Base-by-base conservation (phyloP, 176 grass and related monocot genomes). In the Aegilops bicornis region DNA sequence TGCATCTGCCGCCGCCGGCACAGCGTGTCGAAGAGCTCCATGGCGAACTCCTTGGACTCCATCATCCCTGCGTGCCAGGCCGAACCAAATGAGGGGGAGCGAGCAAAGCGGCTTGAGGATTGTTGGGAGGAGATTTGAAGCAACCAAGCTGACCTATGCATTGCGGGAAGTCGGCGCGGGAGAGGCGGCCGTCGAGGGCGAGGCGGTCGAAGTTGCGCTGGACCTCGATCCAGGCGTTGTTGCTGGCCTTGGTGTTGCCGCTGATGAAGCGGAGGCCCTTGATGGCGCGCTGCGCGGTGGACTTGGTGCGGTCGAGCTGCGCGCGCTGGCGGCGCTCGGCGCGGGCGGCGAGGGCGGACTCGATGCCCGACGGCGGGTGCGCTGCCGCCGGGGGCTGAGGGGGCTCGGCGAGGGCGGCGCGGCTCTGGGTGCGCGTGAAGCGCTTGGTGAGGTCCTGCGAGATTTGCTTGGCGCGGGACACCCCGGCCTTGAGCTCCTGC, bases 1-100 rank as follows among this genome's bases (percentile, higher is more conserved):
- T 79, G 87, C 89, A 92, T 89, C 87, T 31, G 85, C 59, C 91
- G 91, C 27, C 89, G 92, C 40, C 96, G 70, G 59, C 89, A 90
- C 20, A 98, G 77, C n/a, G 96, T 93, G 81, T 98, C 93, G 86
- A 94, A 98, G 43, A 98, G 87, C 77, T 98, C 96, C 23, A 91
- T 82, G 11, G 96, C 93, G 87, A 98, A 98, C 73, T 95, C 96
- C 73, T 88, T 83, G 43, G 96, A 98, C 50, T 95, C 91, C 91
- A 16, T 95, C 96, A 98, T 98, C 37, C 96, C 93, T 98, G 54
- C 0, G n/a, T n/a, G n/a, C n/a, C n/a, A n/a, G n/a, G n/a, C n/a
- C n/a, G 7, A 36, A 58, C n/a, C 37, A 59, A 85, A 75, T 86
- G 86, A 5, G 37, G n/a, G 43, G 43, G 43, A 23, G 40, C 40